Evolutionary conservation across 1,139 yeast genomes (phyloP), one percentile per base, ranked within the genome.

Genomic region (Kazachstania sp.): DNA sequence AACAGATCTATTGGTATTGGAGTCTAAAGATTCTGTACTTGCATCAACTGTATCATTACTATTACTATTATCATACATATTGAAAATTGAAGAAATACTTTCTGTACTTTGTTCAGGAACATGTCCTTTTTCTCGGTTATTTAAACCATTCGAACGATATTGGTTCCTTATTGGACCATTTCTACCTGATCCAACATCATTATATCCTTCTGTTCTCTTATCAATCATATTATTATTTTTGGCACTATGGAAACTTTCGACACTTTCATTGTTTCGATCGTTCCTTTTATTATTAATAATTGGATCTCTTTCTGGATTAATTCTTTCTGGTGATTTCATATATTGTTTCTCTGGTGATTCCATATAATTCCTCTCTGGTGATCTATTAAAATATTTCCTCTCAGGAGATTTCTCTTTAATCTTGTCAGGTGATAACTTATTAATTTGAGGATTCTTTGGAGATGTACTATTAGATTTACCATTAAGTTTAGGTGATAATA

Each of bases 401-500:
- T 23, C 28, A 7, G 31, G 23, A 7, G n/a, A 23, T 23, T 23
- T 23, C 28, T 23, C 28, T 9, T 23, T 23, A 9, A 23, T 23
- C 28, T 23, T 23, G 8, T 23, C 28, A 23, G 43, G 35, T 12
- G 28, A 29, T 4, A 39, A 7, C 26, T 15, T 20, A 12, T 13
- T 19, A 26, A 26, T 16, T 19, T 28, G 15, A 15, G 16, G 19
- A 26, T 13, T 9, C 31, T 12, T 20, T 40, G 39, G 43, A 8
- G 47, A 34, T 23, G n/a, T 35, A 15, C 23, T 16, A 13, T 6
- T 6, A 3, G 30, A 16, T 23, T 20, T n/a, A 13, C 12, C 23
- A 29, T 39, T 34, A 40, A 41, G 16, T 30, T n/a, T 43, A 19
- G 51, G 53, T 15, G 53, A 48, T 19, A 49, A 16, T 2, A 47